Evolutionary conservation across 495 filamentous ascomycete genomes (phyloP).

Genomic region (Aspergillus coremiiformis): DNA sequence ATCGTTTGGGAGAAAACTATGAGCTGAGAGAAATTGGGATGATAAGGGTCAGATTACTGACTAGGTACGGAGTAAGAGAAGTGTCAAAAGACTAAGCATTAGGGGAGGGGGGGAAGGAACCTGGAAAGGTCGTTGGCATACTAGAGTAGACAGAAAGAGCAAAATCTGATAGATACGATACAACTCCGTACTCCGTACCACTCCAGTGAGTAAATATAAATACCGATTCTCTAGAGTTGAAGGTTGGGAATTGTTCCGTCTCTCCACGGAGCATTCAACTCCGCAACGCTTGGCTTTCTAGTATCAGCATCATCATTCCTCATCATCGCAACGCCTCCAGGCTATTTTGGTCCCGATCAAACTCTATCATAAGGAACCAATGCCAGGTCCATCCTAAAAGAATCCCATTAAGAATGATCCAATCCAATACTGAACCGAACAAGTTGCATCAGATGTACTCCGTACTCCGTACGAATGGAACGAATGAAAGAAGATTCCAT

Average conservation of each 20-base stretch:
- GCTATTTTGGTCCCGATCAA: neutral
- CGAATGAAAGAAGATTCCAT: too few species aligned
- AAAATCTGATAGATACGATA: neutral
- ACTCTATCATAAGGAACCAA: neutral
- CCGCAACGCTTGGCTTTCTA: neutral
- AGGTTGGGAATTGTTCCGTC: neutral
- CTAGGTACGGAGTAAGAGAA: too few species aligned
- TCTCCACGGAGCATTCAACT: neutral
- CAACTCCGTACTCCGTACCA: too few species aligned
- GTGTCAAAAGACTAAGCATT: too few species aligned
- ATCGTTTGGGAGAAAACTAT: conserved; percentile 10
- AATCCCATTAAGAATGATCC: too few species aligned
- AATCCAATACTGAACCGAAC: too few species aligned
- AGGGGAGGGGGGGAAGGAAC: too few species aligned
- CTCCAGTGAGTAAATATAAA: too few species aligned
- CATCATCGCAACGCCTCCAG: neutral
- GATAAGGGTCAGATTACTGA: conserved; percentile 8
- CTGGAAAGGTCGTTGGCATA: too few species aligned
- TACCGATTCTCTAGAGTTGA: neutral
- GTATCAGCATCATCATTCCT: neutral
- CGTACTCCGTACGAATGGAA: too few species aligned
- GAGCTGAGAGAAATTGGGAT: conserved; percentile 15
- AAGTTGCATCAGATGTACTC: neutral
- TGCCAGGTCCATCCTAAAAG: neutral
- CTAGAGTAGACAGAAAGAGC: neutral